phyloP scores from a whole-genome alignment of 805 yeast species.

The Yamadazyma insecticola region DNA sequence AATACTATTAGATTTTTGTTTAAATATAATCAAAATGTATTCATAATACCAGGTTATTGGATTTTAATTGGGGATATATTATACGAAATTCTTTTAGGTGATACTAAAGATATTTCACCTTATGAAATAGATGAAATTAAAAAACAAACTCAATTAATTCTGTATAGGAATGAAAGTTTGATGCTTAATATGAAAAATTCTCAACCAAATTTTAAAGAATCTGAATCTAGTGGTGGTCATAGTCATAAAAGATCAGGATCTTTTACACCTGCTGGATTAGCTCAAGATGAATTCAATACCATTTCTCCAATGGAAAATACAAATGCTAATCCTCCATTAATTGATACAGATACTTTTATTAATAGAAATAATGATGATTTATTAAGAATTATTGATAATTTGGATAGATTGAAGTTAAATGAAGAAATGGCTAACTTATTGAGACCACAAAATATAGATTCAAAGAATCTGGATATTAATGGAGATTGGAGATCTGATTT shows the following conservation, averaged over 20 bases:
- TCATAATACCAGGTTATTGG: slow-evolving; percentile 66
- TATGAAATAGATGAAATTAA: slow-evolving; percentile 24
- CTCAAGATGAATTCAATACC: slow-evolving; percentile 3
- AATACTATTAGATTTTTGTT: slow-evolving; percentile 37
- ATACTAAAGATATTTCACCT: slow-evolving; percentile 16
- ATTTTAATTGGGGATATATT: slow-evolving; percentile 45
- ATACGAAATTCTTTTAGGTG: slow-evolving; percentile 29
- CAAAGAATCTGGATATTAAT: slow-evolving; percentile 1
- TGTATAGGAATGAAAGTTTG: slow-evolving; percentile 67
- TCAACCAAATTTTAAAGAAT: slow-evolving; percentile 4
- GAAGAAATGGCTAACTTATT: slow-evolving; percentile 25
- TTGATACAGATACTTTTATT: slow-evolving; percentile 16
- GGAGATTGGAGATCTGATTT: slow-evolving; percentile 31
- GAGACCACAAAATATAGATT: slow-evolving; percentile 14
- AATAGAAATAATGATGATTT: slow-evolving; percentile 25
- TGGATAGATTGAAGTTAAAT: slow-evolving; percentile 30
- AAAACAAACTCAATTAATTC: slow-evolving; percentile 55
- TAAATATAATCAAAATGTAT: slow-evolving; percentile 51
- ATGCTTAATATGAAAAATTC: slow-evolving; percentile 43
- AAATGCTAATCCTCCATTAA: slow-evolving; percentile 2
- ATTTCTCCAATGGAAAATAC: slow-evolving; percentile 4
- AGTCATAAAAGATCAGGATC: slow-evolving; percentile 10
- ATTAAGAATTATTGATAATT: slow-evolving; percentile 27
- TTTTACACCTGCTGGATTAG: slow-evolving; percentile 6
- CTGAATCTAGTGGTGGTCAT: neutral